Base-by-base conservation (phyloP, 148 eudicot genomes). In the Diospyros lotus region DNA sequence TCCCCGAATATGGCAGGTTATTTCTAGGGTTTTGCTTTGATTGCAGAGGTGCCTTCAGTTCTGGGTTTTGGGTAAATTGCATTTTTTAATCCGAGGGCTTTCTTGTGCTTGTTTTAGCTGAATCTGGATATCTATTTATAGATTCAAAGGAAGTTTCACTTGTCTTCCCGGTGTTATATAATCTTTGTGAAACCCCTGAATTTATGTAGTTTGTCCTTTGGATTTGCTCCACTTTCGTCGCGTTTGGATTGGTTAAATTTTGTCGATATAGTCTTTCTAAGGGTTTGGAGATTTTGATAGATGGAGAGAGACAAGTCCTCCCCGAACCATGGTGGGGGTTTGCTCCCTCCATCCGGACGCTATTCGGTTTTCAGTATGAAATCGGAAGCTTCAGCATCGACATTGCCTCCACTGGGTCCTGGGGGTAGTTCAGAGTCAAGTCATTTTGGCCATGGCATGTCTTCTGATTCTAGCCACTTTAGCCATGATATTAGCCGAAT, bases 401-500 rank as follows among this genome's bases (percentile, higher is more conserved):
- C 77, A 46, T 69, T 81, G 69, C 84, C 87, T 61, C 78, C 84
- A 5, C 65, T 82, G 42, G 86, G 77, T 51, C 80, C 82, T 52
- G 84, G 80, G 15, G 68, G 64, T 52, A 58, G 70, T 39, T 55
- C 79, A 41, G 89, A 86, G 43, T 66, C 76, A 38, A 72, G 81
- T 42, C 81, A 74, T 63, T 80, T 75, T 48, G 78, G 78, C 52
- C 86, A 71, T 56, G 81, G 79, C 61, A 39, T 76, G 72, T 42
- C 73, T 4, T 45, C 85, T 3, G 91, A 86, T 74, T 62, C 79
- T 42, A 70, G 76, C 75, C 73, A 56, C 54, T 86, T 87, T 74
- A 92, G 92, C 75, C 86, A 92, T 71, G 98, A 92, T 80, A 83
- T 94, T 58, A 94, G 96, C 80, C 86, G 87, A 74, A 94, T 94